phyloP scores from a whole-genome alignment of 805 yeast species.

The Tetrapisispora phaffii region DNA sequence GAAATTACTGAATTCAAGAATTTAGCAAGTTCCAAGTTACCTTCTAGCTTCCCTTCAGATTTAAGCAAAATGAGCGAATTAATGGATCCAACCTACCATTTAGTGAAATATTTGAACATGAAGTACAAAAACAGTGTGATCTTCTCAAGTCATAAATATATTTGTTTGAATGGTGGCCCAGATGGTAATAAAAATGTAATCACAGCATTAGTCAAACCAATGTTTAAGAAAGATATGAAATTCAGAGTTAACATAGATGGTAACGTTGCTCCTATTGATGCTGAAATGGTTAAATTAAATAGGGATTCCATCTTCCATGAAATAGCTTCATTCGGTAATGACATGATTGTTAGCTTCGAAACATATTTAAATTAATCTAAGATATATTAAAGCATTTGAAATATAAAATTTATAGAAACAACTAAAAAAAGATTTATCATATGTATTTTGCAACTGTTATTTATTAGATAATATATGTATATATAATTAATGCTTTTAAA shows the following conservation, averaged over 20 bases:
- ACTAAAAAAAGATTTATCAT: too few species aligned
- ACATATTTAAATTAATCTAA: background rate
- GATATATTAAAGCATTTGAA: background rate
- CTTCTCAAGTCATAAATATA: slow-evolving; percentile 51
- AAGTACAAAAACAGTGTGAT: slow-evolving; percentile 60
- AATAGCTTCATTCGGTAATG: slow-evolving; percentile 60
- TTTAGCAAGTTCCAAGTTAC: slow-evolving; percentile 29
- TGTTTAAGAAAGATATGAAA: slow-evolving; percentile 46
- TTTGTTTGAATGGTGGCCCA: slow-evolving; percentile 44
- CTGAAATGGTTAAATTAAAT: slow-evolving; percentile 49
- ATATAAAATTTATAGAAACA: background rate
- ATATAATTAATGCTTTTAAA: too few species aligned
- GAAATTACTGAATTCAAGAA: slow-evolving; percentile 52
- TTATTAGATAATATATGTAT: too few species aligned
- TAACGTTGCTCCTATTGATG: slow-evolving; percentile 53
- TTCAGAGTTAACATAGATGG: slow-evolving; percentile 75
- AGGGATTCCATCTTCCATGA: slow-evolving; percentile 66
- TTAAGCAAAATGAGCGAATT: slow-evolving; percentile 34
- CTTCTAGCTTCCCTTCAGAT: slow-evolving; percentile 29
- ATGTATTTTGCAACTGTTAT: too few species aligned
- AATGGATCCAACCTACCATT: slow-evolving; percentile 53
- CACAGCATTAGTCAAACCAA: slow-evolving; percentile 74
- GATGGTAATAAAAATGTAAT: slow-evolving; percentile 52
- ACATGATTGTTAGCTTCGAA: slow-evolving; percentile 40
- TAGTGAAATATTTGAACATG: slow-evolving; percentile 49